Percentiles rank a stretch among this genome's conserved stretches.
Evolutionary conservation across 352 stramenopile genomes (phyloP).

Genomic region (Pythium aristosporum): DNA sequence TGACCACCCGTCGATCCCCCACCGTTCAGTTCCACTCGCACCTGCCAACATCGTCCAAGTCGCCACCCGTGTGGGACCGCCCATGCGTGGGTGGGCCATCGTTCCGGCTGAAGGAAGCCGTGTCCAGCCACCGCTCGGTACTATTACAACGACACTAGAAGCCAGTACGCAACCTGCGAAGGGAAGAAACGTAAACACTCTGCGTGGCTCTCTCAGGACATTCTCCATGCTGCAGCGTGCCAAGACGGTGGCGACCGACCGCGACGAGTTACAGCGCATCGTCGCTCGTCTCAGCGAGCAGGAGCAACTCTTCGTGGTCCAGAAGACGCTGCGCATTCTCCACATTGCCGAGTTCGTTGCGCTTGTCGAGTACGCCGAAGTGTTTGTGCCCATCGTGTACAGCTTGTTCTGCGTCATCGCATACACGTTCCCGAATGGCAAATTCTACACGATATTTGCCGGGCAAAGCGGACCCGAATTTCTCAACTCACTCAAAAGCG

Average conservation of each 20-base stretch:
- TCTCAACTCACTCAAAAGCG: constrained; percentile 4
- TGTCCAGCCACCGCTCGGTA: too few species aligned
- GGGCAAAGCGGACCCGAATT: constrained; percentile 9
- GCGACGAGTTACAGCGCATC: neutral
- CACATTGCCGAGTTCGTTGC: constrained; percentile 35
- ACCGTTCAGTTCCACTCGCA: too few species aligned
- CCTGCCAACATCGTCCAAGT: too few species aligned
- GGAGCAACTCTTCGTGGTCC: constrained; percentile 20
- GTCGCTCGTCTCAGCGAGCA: neutral
- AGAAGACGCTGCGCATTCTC: constrained; percentile 28
- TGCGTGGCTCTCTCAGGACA: too few species aligned
- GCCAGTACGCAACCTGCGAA: too few species aligned
- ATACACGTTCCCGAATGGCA: constrained; percentile 32
- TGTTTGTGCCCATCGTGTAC: constrained; percentile 37
- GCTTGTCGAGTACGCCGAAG: constrained; percentile 37
- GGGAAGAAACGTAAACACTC: too few species aligned
- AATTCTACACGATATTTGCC: constrained; percentile 23
- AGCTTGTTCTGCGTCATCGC: constrained; percentile 34
- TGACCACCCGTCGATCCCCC: constrained; percentile 3
- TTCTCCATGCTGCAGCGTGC: neutral
- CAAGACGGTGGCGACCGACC: neutral
- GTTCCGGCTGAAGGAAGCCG: neutral
- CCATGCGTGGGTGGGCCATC: neutral
- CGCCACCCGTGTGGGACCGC: too few species aligned
- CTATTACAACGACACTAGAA: neutral